phyloP scores from a whole-genome alignment of 371 early-diverging fungal genomes.

The Actinomortierella ambigua region DNA sequence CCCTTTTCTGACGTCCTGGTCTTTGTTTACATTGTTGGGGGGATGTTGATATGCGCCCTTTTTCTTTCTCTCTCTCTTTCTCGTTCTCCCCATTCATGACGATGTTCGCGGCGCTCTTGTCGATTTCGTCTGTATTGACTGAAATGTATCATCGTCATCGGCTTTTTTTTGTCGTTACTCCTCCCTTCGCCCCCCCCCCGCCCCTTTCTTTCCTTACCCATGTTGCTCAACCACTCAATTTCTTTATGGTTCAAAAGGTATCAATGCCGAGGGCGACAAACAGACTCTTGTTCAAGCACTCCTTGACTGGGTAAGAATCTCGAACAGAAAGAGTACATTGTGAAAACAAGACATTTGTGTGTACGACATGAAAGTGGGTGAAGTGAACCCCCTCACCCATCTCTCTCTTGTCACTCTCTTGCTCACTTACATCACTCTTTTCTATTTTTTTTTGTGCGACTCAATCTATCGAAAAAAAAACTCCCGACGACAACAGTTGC shows the following conservation, averaged over 20 bases:
- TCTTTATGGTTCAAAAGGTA: constrained; percentile 46
- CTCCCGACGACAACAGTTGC: constrained; percentile 64
- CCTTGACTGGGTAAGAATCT: constrained; percentile 65
- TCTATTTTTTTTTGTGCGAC: background rate
- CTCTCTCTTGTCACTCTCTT: too few relatives aligned
- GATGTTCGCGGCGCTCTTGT: too few relatives aligned
- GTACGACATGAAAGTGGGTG: too few relatives aligned
- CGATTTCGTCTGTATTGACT: background rate
- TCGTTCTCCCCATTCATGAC: background rate
- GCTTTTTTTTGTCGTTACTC: too few relatives aligned
- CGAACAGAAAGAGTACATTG: too few relatives aligned
- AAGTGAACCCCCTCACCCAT: too few relatives aligned
- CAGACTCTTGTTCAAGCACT: constrained; percentile 61
- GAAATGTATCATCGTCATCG: background rate
- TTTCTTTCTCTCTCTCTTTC: background rate
- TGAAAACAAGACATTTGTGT: too few relatives aligned
- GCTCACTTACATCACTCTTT: too few relatives aligned
- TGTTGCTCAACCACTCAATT: background rate
- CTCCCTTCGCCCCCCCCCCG: background rate
- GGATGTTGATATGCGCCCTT: background rate
- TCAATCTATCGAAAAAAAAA: background rate
- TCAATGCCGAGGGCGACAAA: constrained; percentile 70
- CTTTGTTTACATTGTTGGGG: constrained; percentile 3
- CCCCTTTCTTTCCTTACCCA: background rate
- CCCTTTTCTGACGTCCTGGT: background rate